phyloP scores from a whole-genome alignment of 1,284 basidiomycete genomes.

The Exobasidium rhododendri region DNA sequence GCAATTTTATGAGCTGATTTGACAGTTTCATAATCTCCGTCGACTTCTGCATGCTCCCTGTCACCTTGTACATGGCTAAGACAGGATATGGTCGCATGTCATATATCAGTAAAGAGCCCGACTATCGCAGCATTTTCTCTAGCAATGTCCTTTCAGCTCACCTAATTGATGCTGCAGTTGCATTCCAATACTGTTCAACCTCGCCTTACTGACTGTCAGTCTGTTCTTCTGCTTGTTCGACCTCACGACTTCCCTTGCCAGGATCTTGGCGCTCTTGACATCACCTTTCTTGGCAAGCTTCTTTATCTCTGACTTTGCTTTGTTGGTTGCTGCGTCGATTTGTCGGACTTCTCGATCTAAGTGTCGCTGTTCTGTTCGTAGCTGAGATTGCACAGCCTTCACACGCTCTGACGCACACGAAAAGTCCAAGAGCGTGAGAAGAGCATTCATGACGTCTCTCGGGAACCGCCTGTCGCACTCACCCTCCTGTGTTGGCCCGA shows the following conservation, averaged over 20 bases:
- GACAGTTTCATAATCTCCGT: constrained; percentile 99
- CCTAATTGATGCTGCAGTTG: constrained; percentile 91
- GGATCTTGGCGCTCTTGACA: constrained; percentile 82
- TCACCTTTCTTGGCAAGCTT: constrained; percentile 88
- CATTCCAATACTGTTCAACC: constrained; percentile 82
- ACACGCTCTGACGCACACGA: constrained; percentile 58
- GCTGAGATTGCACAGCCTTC: constrained; percentile 43
- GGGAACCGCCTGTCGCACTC: no score
- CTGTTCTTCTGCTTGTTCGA: constrained; percentile 92
- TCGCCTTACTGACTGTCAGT: constrained; percentile 85
- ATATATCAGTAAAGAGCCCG: neutral
- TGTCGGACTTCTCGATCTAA: constrained; percentile 57
- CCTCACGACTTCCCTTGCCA: constrained; percentile 90
- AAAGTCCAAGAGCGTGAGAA: no score
- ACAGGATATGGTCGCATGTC: neutral
- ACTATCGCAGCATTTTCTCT: neutral
- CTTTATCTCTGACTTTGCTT: constrained; percentile 79
- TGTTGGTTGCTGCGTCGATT: constrained; percentile 78
- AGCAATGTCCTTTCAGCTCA: constrained; percentile 56
- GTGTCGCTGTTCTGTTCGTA: constrained; percentile 46
- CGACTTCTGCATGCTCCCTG: constrained; percentile 91
- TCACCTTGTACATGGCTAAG: constrained; percentile 92
- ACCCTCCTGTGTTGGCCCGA: constrained; percentile 91
- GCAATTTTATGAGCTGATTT: constrained; percentile 83
- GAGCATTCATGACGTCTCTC: no score